Evolutionary conservation across 768 basidiomycete genomes (phyloP).

Genomic region (Tylopilus intermedius): DNA sequence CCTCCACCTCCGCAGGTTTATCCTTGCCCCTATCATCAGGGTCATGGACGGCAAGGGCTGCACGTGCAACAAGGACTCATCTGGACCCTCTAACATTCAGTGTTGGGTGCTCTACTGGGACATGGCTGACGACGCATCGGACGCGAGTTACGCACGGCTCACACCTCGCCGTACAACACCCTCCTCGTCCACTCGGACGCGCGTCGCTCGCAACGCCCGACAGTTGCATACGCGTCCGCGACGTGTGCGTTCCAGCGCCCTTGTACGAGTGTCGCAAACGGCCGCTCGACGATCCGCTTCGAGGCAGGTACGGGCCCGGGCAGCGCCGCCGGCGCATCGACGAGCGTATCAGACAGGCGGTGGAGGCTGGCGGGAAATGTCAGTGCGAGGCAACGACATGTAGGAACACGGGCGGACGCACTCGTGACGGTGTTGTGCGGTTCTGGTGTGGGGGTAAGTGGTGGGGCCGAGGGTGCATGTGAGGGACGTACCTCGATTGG

Average conservation of each 20-base stretch:
- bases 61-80: no score
- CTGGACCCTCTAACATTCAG: no score
- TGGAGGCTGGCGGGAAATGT: slow-evolving; percentile 37
- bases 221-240: slow-evolving; percentile 39
- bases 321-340: slow-evolving; percentile 42
- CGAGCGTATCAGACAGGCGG: slow-evolving; percentile 45
- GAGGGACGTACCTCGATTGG: slow-evolving; percentile 37
- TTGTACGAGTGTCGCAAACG: slow-evolving; percentile 46
- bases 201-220: slow-evolving; percentile 43
- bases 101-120: not conserved
- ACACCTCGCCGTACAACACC: slow-evolving; percentile 39
- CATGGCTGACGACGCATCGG: no score
- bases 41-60: no score
- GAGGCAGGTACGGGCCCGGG: slow-evolving; percentile 54
- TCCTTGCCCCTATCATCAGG: no score
- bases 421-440: slow-evolving; percentile 53
- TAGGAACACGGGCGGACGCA: slow-evolving; percentile 17
- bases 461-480: not conserved
- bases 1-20: no score
- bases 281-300: slow-evolving; percentile 43
- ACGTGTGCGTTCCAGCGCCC: slow-evolving; percentile 58
- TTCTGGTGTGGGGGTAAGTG: slow-evolving; percentile 34
- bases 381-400: no score
- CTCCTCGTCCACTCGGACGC: slow-evolving; percentile 44
- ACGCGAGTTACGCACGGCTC: not conserved